These are phyloP conservation scores for Chrysosporium keratinophilum DNA, from an alignment of 2,329 filamentous ascomycete genomes.

Conservation along the genomic window DNA sequence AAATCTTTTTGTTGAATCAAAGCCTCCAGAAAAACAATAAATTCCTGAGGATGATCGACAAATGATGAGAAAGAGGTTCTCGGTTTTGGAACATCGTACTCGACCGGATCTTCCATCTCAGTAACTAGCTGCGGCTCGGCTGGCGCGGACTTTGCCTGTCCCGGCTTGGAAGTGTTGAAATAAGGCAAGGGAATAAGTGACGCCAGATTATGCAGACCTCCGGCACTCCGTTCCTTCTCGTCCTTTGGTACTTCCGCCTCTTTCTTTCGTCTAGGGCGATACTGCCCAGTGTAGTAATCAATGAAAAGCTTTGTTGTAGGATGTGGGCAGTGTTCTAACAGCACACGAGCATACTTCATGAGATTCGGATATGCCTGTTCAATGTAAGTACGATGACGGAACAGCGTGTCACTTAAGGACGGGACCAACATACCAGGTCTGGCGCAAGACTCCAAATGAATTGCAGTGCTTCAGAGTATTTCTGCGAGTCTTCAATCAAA, in stretches of 20 bases:
- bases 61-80: constrained; percentile 91
- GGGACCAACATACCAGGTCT: constrained; percentile 48
- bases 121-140: constrained; percentile 22
- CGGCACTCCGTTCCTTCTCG: constrained; percentile 45
- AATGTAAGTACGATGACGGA: not conserved
- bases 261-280: constrained; percentile 49
- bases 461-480: constrained; percentile 74
- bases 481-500: constrained; percentile 86
- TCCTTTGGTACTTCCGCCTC: constrained; percentile 48
- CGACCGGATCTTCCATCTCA: constrained; percentile 36
- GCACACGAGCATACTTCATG: constrained; percentile 87
- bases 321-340: constrained; percentile 75
- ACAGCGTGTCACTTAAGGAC: not conserved
- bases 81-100: constrained; percentile 72
- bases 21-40: constrained; percentile 84
- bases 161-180: constrained; percentile 54
- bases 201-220: constrained; percentile 75
- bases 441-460: constrained; percentile 86
- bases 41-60: constrained; percentile 84
- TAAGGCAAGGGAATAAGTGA: constrained; percentile 76
- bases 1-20: constrained; percentile 63
- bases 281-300: constrained; percentile 85
- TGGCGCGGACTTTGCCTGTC: constrained; percentile 26
- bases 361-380: constrained; percentile 71
- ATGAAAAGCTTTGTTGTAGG: constrained; percentile 82